Conservation (phyloP, 805 yeast species). For the Pichia exigua region DNA sequence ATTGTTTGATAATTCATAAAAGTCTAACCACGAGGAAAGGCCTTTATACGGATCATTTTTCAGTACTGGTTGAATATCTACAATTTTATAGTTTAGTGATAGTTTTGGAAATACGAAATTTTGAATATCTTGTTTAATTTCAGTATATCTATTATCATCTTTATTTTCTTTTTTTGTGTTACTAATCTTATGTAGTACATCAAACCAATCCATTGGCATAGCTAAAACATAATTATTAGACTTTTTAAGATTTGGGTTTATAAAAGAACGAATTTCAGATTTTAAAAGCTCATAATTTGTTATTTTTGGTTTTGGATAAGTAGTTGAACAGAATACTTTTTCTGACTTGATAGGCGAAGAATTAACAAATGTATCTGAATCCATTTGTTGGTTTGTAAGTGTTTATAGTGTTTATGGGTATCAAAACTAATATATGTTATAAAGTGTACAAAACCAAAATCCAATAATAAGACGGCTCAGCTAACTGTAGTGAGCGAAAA, state of each 20-base stretch:
- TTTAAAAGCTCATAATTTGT: neutral
- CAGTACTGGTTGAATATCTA: neutral
- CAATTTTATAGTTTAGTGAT: neutral
- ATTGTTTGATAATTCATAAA: neutral
- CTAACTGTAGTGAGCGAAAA: neutral
- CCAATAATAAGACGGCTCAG: neutral
- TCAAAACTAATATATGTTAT: neutral
- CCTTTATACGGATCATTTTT: neutral
- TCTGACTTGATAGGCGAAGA: slow-evolving; percentile 1
- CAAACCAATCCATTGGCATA: slow-evolving; percentile 2
- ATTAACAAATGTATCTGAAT: slow-evolving; percentile 6
- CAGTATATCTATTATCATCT: neutral
- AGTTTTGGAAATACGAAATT: neutral
- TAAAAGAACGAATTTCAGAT: neutral
- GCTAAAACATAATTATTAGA: neutral
- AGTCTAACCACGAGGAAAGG: neutral
- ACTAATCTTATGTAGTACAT: neutral
- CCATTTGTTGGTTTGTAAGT: neutral
- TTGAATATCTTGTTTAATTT: neutral
- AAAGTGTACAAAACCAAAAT: neutral
- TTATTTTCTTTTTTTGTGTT: neutral
- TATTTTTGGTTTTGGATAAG: neutral
- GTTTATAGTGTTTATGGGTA: neutral
- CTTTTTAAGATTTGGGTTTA: neutral
- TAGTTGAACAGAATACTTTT: neutral